A percentile compares a stretch with the other conserved stretches of the same genome.
phyloP scores from a whole-genome alignment of 2,329 filamentous ascomycete species.

The Penicillium sp. region DNA sequence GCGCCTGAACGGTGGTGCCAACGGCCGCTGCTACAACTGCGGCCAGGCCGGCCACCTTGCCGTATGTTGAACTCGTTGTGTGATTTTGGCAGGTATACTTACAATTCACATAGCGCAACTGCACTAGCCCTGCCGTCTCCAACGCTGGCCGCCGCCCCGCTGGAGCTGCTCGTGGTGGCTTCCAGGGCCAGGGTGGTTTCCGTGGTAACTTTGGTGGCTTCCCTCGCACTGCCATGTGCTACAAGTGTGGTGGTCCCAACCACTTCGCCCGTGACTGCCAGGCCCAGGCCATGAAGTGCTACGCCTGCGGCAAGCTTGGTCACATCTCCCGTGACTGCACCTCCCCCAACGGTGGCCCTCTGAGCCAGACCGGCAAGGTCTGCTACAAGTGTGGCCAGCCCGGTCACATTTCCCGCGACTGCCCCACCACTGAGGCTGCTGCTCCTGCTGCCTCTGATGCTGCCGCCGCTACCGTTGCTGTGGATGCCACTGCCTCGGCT shows the following conservation, averaged over 20 bases:
- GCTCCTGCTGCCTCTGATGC: slow-evolving; percentile 38
- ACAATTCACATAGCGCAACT: slow-evolving; percentile 64
- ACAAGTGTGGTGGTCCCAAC: slow-evolving; percentile 81
- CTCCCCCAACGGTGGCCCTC: slow-evolving; percentile 89
- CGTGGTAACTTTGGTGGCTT: slow-evolving; percentile 70
- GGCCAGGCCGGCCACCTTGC: slow-evolving; percentile 90
- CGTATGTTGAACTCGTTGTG: slow-evolving; percentile 53
- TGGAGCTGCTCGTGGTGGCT: slow-evolving; percentile 64
- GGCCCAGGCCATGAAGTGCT: slow-evolving; percentile 98
- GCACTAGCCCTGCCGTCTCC: slow-evolving; percentile 52
- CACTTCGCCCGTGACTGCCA: slow-evolving; percentile 98
- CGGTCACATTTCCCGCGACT: slow-evolving; percentile 94
- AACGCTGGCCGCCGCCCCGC: slow-evolving; percentile 65
- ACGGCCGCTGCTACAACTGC: slow-evolving; percentile 95
- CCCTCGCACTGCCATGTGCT: slow-evolving; percentile 62
- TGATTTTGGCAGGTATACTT: not conserved
- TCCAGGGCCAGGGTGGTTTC: slow-evolving; percentile 59
- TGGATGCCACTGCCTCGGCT: slow-evolving; percentile 22
- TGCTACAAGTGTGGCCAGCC: slow-evolving; percentile 97
- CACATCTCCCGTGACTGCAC: slow-evolving; percentile 96
- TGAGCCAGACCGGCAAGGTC: slow-evolving; percentile 96
- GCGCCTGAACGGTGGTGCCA: slow-evolving; percentile 70
- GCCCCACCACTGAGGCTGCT: slow-evolving; percentile 69
- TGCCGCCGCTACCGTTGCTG: slow-evolving; percentile 32
- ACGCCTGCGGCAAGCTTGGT: slow-evolving; percentile 91